Conservation (phyloP, 768 basidiomycete species). For the Naganishia vishniacii region DNA sequence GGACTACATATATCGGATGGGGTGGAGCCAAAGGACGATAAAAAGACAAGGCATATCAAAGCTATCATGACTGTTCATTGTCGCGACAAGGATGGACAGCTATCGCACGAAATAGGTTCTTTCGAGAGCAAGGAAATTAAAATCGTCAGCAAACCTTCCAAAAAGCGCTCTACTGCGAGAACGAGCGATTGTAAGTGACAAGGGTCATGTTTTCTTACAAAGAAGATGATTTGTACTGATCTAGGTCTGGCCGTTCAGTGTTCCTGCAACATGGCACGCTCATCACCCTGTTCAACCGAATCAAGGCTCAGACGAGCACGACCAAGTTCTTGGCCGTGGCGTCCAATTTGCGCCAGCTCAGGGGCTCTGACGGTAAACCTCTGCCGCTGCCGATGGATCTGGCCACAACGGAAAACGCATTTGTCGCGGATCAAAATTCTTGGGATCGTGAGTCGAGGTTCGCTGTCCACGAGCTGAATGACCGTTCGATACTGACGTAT, state of each 20-base stretch:
- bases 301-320: constrained; percentile 89
- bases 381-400: constrained; percentile 74
- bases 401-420: constrained; percentile 59
- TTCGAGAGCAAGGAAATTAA: constrained; percentile 95
- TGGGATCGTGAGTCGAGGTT: constrained; percentile 46
- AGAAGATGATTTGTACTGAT: not conserved
- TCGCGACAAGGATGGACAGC: not conserved
- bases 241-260: constrained; percentile 54
- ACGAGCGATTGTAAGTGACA: constrained; percentile 72
- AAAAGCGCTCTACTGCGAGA: constrained; percentile 91
- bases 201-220: constrained; percentile 5
- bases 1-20: constrained; percentile 92
- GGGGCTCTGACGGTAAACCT: constrained; percentile 84
- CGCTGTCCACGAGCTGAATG: no score
- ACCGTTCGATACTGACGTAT: not conserved
- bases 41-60: constrained; percentile 82
- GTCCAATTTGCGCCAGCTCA: constrained; percentile 85
- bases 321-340: constrained; percentile 94
- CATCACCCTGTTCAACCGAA: constrained; percentile 89
- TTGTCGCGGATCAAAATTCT: constrained; percentile 35
- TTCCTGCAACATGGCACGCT: constrained; percentile 95
- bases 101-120: constrained; percentile 57
- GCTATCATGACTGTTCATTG: constrained; percentile 63
- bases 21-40: constrained; percentile 58
- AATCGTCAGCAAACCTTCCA: constrained; percentile 96